phyloP scores from a whole-genome alignment of 2,329 filamentous ascomycete genomes.

The Calonectria naviculata region DNA sequence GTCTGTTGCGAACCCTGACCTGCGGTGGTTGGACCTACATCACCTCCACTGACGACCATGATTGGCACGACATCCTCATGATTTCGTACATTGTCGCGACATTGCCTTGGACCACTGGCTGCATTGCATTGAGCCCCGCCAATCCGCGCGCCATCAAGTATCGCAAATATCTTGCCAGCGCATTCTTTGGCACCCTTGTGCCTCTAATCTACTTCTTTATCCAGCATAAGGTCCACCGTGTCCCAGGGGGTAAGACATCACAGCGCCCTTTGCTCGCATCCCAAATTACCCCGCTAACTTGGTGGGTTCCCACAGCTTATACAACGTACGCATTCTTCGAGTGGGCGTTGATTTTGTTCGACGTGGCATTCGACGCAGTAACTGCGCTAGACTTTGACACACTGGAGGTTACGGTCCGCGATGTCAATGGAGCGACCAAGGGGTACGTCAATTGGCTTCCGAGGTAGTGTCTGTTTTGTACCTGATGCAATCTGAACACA shows the following conservation, averaged over 20 bases:
- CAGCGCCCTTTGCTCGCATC: background rate
- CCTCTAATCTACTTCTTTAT: constrained; percentile 98
- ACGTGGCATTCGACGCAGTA: constrained; percentile 96
- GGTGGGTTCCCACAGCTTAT: constrained; percentile 73
- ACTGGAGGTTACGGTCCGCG: constrained; percentile 88
- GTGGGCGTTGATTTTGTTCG: constrained; percentile 93
- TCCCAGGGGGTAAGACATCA: constrained; percentile 83
- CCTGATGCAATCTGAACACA: constrained; percentile 39
- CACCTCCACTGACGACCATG: constrained; percentile 96
- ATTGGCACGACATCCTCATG: constrained; percentile 99
- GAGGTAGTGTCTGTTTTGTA: constrained; percentile 68
- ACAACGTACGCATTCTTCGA: constrained; percentile 98
- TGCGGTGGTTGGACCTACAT: constrained; percentile 99
- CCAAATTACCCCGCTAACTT: constrained; percentile 25
- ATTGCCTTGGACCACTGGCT: constrained; percentile 94
- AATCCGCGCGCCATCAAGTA: constrained; percentile 88
- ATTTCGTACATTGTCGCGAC: constrained; percentile 97
- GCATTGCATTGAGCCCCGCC: constrained; percentile 86
- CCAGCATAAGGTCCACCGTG: constrained; percentile 95
- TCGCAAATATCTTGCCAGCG: constrained; percentile 82
- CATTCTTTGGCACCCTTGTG: constrained; percentile 91
- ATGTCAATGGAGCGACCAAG: constrained; percentile 91
- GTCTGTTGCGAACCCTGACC: constrained; percentile 88
- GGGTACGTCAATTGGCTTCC: constrained; percentile 99
- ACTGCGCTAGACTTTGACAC: constrained; percentile 91